Conservation (phyloP, 768 basidiomycete genomes). For the Tubosaeta brunneosetosa region DNA sequence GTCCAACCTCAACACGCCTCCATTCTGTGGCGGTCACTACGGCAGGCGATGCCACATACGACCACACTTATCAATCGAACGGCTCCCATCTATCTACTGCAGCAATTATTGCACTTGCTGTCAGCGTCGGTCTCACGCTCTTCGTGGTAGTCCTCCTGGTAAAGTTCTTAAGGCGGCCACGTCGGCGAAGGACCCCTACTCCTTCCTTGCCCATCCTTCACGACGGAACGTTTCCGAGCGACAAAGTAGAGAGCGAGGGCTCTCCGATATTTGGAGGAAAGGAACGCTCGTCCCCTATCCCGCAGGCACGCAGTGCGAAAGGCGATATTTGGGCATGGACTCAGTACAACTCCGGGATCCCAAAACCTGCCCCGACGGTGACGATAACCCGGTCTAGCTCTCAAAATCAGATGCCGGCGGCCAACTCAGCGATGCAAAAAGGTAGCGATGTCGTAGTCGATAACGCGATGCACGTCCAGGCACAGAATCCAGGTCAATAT, state of each 20-base stretch:
- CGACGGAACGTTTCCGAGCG: conserved; percentile 46
- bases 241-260: conserved; percentile 45
- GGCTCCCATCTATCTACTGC: conserved; percentile 40
- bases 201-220: conserved; percentile 73
- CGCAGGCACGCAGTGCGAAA: conserved; percentile 29
- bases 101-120: conserved; percentile 48
- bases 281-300: conserved; percentile 45
- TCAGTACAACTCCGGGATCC: conserved; percentile 43
- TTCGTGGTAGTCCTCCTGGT: conserved; percentile 45
- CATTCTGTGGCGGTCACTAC: conserved; percentile 2
- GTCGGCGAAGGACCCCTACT: conserved; percentile 51
- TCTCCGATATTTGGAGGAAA: conserved; percentile 79
- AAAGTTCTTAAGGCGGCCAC: conserved; percentile 47
- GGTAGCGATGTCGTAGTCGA: conserved; percentile 4
- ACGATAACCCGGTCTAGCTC: conserved; percentile 24
- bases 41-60: neutral
- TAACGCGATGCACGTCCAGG: conserved; percentile 13
- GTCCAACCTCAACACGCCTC: conserved; percentile 1
- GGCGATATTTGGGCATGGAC: conserved; percentile 53
- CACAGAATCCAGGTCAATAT: conserved; percentile 12
- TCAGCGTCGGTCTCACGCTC: conserved; percentile 48
- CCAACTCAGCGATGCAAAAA: conserved; percentile 8
- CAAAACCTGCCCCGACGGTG: conserved; percentile 22
- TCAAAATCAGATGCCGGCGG: conserved; percentile 9
- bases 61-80: conserved; percentile 11